phyloP scores from a whole-genome alignment of 345 rosid species.

The Trapa bicornis region DNA sequence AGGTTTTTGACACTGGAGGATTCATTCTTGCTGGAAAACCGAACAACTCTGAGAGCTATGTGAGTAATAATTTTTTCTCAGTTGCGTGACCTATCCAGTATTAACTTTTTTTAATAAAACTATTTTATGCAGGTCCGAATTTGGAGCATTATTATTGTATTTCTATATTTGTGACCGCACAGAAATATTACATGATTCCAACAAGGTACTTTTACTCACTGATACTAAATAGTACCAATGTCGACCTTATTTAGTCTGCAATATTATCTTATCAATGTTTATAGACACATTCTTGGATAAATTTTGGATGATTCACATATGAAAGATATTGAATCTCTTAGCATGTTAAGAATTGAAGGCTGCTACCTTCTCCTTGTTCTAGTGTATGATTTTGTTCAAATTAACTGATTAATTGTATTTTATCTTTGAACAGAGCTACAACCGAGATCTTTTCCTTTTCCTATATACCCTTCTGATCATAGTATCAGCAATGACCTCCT shows the following conservation, averaged over 20 bases:
- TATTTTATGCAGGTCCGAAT: conserved; percentile 57
- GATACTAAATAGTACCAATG: background rate
- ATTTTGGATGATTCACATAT: background rate
- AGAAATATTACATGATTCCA: conserved; percentile 51
- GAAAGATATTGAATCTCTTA: background rate
- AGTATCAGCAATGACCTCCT: conserved; percentile 78
- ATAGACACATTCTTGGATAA: background rate
- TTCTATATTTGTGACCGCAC: conserved; percentile 86
- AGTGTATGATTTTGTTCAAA: background rate
- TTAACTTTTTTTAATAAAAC: background rate
- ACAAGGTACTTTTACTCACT: conserved; percentile 41
- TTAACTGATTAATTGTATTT: background rate
- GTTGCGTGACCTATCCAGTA: background rate
- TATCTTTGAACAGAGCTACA: conserved; percentile 57
- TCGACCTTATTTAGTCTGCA: background rate
- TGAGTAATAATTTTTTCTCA: conserved; percentile 18
- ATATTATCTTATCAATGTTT: background rate
- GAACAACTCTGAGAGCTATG: conserved; percentile 77
- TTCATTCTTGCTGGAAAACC: conserved; percentile 82
- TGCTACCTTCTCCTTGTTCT: background rate
- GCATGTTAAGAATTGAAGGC: background rate
- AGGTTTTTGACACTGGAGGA: conserved; percentile 94
- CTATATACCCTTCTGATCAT: conserved; percentile 75
- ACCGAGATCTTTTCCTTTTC: conserved; percentile 85
- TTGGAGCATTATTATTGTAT: conserved; percentile 59